Base-by-base conservation (phyloP, 2,329 filamentous ascomycete genomes). In the Epichloe typhina region DNA sequence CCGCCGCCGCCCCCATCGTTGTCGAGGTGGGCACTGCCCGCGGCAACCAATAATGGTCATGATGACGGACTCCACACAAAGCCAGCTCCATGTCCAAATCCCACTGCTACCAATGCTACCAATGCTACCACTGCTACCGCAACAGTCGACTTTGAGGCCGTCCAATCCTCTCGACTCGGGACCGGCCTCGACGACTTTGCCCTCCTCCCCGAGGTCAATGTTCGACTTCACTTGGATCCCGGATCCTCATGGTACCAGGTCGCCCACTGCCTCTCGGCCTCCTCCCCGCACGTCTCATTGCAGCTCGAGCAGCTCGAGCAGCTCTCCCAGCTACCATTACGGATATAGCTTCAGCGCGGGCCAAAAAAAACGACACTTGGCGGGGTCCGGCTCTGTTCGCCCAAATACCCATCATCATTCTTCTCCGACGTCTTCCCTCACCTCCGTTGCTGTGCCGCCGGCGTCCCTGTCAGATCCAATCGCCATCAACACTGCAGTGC, bases 141-240 rank as follows among this genome's bases (percentile, higher is more conserved):
- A 23, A 19, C 50, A 37, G 39, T n/a, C 50, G 4, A 37, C 33
- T 17, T 17, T 17, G 43, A 44, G 36, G 15, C 17, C 43, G 26
- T 40, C 26, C 12, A 38, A 47, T 51, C 15, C 45, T 19, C 45
- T 33, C 19, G 39, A 42, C 33, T 39, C 35, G 33, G 36, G 39
- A 13, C 23, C 26, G 31, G 46, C 17, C 46, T 47, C 50, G 19
- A 49, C 50, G 35, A 40, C 50, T 26, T 12, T 33, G 15, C 47
- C 26, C 37, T 49, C 42, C 9, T 52, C 42, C 26, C 42, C 50
- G 37, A 42, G 40, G 39, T 50, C 51, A 5, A 21, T 39, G 21
- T 50, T 53, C 38, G 39, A 50, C 48, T 53, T 53, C 36, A 37
- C 51, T 49, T 53, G 51, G 48, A 36, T 49, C 8, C 45, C 51